Base-by-base conservation (phyloP, 139 green algal genomes). In the Auxenochlorella pyrenoidosa region DNA sequence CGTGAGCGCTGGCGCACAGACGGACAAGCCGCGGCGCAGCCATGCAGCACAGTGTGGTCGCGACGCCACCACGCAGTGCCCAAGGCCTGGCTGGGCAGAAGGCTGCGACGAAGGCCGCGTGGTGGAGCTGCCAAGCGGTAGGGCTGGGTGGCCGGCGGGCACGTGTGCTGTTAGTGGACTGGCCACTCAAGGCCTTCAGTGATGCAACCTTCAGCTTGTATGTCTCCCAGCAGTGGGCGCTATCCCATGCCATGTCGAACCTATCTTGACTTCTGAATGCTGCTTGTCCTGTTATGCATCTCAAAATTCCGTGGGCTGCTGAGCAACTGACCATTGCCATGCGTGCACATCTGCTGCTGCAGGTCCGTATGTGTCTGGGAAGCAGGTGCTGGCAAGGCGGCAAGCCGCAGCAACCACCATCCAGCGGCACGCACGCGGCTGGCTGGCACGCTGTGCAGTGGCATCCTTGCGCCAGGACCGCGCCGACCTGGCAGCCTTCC, bases 351-450 rank as follows among this genome's bases (percentile, higher is more conserved):
- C 54, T 24, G 54, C 54, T 26, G 16, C 54, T 63, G 54, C 54
- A 63, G 54, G 54, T 8, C 54, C 44, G 3, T 96, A 97, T 90
- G 79, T 93, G 75, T 94, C 93, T 0, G 89, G 90, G 16, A 91
- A 93, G 58, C 90, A 95, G 89, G 84, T 93, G 60, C 54, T 88
- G 38, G 84, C 68, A 3, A 85, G 91, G 41, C 87, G 92, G 26
- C 41, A 82, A 30, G 34, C 63, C 36, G 91, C 91, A 32, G 91
- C 91, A 13, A 34, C 92, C 2, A 90, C 83, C 41, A 95, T 98
- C 47, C 96, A 97, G 92, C 90, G 94, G 30, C 94, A 85, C 89
- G 43, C 65, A 54, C 90, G 95, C 0, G 95, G 94, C 38, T 94
- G 90, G 90, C 40, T 93, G 43, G 94, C 90, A 21, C 77, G 51